Evolutionary conservation across 257 asterid species (phyloP), one percentile per base, ranked within the genome.

Genomic region (Scutellaria barbata): DNA sequence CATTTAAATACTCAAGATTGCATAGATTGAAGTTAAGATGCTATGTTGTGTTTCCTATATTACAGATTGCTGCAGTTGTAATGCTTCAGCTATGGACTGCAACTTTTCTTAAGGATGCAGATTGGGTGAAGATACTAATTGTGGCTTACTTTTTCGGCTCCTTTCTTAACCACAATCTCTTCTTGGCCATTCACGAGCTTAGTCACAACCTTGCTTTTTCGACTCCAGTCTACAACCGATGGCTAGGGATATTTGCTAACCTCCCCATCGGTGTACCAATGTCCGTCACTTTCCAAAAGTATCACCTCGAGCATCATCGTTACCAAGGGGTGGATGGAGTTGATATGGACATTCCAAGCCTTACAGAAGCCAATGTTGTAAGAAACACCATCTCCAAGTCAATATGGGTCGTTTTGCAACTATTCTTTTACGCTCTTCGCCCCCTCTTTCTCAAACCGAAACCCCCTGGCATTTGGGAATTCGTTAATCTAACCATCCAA

Each of bases 201-300:
- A 90, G 97, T 69, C 99, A 94, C 81, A 94, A 94, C 80, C 90
- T 94, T 35, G 97, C 97, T 82, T 94, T 94, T 81, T 83, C 91
- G 13, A 89, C 88, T 39, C 97, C 97, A 0, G 79, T 74, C 63
- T 84, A 89, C 85, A 94, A 94, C 78, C 87, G 95, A 3, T 89
- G 96, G 95, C 90, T 94, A 8, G 99, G 99, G 47, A 91, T 94
- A 16, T 86, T 89, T 0, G 96, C 97, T 7, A 91, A 94, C 89
- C 96, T 94, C 10, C 99, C 97, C 52, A 77, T 94, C 3, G 97
- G 99, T 3, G 91, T 94, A 8, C 99, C 97, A 5, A 91, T 94
- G 99, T 94, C 96, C 11, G 88, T 94, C 39, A 94, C 99, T 48
- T 94, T 94, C 85, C 99, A 94, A 76, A 94, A 94, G 74, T 94